A percentile compares a stretch with the other conserved stretches of the same genome.
phyloP scores from a whole-genome alignment of 257 asterid species.

The Przewalskia tangutica region DNA sequence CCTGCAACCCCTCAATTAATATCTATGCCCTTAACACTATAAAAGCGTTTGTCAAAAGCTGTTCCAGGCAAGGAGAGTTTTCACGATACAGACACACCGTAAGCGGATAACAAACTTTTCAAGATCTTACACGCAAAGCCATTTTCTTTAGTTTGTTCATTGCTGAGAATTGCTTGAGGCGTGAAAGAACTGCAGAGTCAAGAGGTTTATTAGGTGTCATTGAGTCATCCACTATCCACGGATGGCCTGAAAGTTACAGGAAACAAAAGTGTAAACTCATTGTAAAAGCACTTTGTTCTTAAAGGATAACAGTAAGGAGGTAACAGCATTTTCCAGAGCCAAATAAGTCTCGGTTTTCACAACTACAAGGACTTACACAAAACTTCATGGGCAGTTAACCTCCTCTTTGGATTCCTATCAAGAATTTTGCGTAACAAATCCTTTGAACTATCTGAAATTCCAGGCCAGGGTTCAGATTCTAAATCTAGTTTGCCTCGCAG shows the following conservation, averaged over 20 bases:
- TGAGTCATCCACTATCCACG: slow-evolving; percentile 89
- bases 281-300: not conserved
- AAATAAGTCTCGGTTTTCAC: not conserved
- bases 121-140: slow-evolving; percentile 80
- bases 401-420: slow-evolving; percentile 63
- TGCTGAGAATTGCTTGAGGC: slow-evolving; percentile 92
- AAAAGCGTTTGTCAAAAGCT: not conserved
- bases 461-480: slow-evolving; percentile 92
- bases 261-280: not conserved
- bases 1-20: not conserved
- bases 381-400: slow-evolving; percentile 91
- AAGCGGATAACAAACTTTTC: slow-evolving; percentile 2
- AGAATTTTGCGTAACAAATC: slow-evolving; percentile 83
- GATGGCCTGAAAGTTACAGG: slow-evolving; percentile 54
- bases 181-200: slow-evolving; percentile 89
- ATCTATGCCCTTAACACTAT: not conserved
- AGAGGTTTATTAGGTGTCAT: slow-evolving; percentile 94
- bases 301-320: not conserved
- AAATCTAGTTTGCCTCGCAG: slow-evolving; percentile 66
- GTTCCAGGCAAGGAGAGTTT: not conserved
- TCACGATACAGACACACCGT: not conserved
- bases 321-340: not conserved
- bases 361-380: slow-evolving; percentile 42
- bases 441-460: slow-evolving; percentile 69
- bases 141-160: slow-evolving; percentile 97